Evolutionary conservation across 805 yeast species (phyloP), one percentile per base, ranked within the genome.

Genomic region (Clavispora santaluciae): DNA sequence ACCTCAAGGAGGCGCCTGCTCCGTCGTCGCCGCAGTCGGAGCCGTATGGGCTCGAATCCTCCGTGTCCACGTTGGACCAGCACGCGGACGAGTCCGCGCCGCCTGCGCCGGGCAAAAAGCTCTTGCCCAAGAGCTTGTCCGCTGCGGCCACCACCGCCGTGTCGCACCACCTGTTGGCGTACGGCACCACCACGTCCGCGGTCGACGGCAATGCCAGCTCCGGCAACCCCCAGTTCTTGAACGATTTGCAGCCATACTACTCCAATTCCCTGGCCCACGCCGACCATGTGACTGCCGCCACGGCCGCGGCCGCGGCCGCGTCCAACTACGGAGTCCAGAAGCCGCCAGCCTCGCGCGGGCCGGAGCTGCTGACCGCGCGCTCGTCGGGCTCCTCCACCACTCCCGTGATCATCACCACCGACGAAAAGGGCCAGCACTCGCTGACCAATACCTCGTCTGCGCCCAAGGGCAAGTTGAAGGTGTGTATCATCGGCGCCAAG

Each of bases 401-500:
- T 22, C 64, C 63, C 9, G 49, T 58, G 30, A 64, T 68, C 53
- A 64, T 67, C 41, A 68, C 71, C 41, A 64, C 71, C 35, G 72
- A 66, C 45, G 70, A 69, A 48, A 56, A 64, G 33, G 72, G 72
- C 41, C 61, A 64, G 42, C 58, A 62, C 38, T 51, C 61, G 4
- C 53, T 52, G 39, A 39, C 55, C 23, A 49, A 55, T 45, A 55
- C 57, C 30, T 47, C 63, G 13, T 45, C 60, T 25, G 72, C 67
- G 37, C 90, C 93, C 31, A 77, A 85, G 56, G 98, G 98, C 34
- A 86, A 85, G 60, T 73, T 91, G 39, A 79, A 80, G 54, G 89
- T 93, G 36, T 79, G 78, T 24, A 87, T 91, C 45, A 68, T 85
- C 21, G 91, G 87, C 61, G 97, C 96, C 2, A 75, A 72, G 43